Conservation (phyloP, 2,329 filamentous ascomycete genomes). For the Periconia digitata region DNA sequence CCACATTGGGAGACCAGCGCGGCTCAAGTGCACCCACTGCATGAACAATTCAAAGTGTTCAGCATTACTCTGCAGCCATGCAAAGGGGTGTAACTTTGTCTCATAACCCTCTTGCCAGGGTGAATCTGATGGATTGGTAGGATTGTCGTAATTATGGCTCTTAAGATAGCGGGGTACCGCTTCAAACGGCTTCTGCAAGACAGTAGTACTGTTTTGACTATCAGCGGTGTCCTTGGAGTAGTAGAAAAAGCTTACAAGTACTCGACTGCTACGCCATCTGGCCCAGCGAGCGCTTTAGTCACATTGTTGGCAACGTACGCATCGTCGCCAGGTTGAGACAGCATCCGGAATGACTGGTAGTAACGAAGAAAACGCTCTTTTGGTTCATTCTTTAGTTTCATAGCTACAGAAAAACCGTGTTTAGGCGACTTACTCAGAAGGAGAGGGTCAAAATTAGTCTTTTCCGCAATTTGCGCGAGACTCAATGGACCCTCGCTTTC, state of each 20-base stretch:
- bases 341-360: conserved; percentile 3
- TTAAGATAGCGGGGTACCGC: not conserved
- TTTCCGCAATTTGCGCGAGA: not conserved
- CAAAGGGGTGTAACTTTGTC: not conserved
- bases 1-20: not conserved
- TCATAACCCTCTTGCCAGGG: conserved; percentile 1
- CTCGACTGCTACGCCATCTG: not conserved
- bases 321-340: not conserved
- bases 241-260: not conserved
- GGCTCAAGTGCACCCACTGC: conserved; percentile 1
- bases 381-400: not conserved
- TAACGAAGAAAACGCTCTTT: conserved; percentile 1
- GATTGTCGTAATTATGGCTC: not conserved
- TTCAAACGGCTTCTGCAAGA: not conserved
- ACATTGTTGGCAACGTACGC: conserved; percentile 3
- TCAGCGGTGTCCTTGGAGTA: not conserved
- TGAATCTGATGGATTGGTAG: not conserved
- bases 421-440: not conserved
- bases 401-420: not conserved
- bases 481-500: not conserved
- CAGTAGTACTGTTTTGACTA: not conserved
- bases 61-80: not conserved
- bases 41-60: conserved; percentile 1
- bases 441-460: not conserved
- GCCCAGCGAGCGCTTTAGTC: conserved; percentile 1